Conservation (phyloP, 2,329 filamentous ascomycete genomes). For the Cladophialophora carrionii region DNA sequence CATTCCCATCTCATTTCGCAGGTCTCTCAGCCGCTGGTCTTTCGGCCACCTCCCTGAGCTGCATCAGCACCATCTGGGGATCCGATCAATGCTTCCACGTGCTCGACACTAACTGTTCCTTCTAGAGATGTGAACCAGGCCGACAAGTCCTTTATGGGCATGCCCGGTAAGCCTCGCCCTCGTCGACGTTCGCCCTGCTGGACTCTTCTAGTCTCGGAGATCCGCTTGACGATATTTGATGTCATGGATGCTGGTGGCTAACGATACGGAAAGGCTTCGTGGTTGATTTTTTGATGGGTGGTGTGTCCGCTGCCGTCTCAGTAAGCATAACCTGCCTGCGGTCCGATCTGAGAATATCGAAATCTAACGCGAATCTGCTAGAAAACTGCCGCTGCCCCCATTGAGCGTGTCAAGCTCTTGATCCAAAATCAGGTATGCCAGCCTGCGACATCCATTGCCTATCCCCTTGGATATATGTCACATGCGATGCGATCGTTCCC, state of each 20-base stretch:
- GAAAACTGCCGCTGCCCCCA: conserved; percentile 99
- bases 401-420: conserved; percentile 99
- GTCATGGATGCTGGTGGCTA: conserved; percentile 16
- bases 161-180: conserved; percentile 17
- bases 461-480: neutral
- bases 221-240: conserved; percentile 13
- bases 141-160: conserved; percentile 58
- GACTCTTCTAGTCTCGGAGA: conserved; percentile 10
- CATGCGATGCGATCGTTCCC: neutral
- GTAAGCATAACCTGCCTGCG: conserved; percentile 24
- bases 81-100: neutral
- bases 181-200: conserved; percentile 7
- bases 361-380: conserved; percentile 28
- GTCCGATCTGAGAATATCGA: conserved; percentile 3
- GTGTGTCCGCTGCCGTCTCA: conserved; percentile 99
- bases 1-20: conserved; percentile 4
- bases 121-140: conserved; percentile 51
- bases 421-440: conserved; percentile 98
- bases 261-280: conserved; percentile 68
- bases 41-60: conserved; percentile 11
- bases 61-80: conserved; percentile 5
- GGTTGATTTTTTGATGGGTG: conserved; percentile 99
- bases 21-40: neutral
- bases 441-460: conserved; percentile 13
- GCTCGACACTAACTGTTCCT: neutral